Percentiles rank a stretch among this genome's conserved stretches.
Evolutionary conservation across 2,329 filamentous ascomycete genomes (phyloP).

Genomic region (Exophiala alcalophila): DNA sequence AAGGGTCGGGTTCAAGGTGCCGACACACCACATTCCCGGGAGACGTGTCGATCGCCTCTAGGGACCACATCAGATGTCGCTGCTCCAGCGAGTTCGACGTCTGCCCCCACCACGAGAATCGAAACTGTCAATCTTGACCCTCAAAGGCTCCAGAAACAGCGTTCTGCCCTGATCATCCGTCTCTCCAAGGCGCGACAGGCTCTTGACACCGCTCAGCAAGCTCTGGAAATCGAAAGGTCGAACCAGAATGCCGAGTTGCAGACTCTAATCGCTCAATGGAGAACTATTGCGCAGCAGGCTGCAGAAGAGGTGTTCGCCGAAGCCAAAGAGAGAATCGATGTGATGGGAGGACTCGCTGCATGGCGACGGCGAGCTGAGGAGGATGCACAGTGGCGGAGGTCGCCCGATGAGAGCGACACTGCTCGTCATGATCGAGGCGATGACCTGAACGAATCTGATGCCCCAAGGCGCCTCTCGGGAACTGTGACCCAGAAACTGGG

Average conservation of each 20-base stretch:
- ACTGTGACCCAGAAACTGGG: too few species aligned
- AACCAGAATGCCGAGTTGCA: conserved; percentile 55
- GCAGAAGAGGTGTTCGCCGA: conserved; percentile 65
- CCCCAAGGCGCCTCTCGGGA: neutral
- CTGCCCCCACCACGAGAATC: conserved; percentile 18
- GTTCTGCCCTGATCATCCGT: conserved; percentile 35
- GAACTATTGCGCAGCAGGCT: conserved; percentile 56
- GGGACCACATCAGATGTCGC: conserved; percentile 6
- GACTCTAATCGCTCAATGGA: conserved; percentile 60
- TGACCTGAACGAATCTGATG: conserved; percentile 31
- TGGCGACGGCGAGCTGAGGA: conserved; percentile 53
- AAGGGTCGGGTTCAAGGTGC: neutral
- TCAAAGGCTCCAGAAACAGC: conserved; percentile 38
- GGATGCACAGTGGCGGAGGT: conserved; percentile 32
- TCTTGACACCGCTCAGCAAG: conserved; percentile 53
- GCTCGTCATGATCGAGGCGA: conserved; percentile 14
- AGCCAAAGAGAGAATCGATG: conserved; percentile 58
- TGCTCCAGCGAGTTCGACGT: neutral
- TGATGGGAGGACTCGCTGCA: conserved; percentile 61
- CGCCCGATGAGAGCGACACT: conserved; percentile 35
- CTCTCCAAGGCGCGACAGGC: conserved; percentile 37
- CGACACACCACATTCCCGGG: conserved; percentile 3
- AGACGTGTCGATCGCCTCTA: conserved; percentile 13
- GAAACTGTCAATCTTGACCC: conserved; percentile 31
- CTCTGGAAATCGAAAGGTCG: conserved; percentile 48